A percentile compares a stretch with the other conserved stretches of the same genome.
These are phyloP conservation scores for Triadica sebifera DNA, from an alignment of 345 rosid species.

Conservation along the genomic window DNA sequence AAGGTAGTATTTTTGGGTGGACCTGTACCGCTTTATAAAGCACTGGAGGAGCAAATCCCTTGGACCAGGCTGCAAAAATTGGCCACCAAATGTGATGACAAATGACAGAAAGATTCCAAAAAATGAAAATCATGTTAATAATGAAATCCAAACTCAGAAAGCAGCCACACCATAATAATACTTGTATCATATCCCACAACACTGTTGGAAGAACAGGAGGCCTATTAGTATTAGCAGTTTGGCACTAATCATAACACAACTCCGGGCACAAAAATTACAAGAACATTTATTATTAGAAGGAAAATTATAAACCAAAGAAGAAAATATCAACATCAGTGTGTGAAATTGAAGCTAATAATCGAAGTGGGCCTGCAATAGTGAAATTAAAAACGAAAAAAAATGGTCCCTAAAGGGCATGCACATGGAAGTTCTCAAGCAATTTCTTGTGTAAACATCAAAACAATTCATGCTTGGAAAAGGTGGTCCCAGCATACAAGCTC, in stretches of 20 bases:
- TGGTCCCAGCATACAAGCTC: neutral
- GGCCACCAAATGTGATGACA: neutral
- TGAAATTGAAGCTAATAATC: neutral
- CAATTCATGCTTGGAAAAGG: neutral
- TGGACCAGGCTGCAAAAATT: slow-evolving; percentile 32
- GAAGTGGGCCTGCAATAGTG: slow-evolving; percentile 11
- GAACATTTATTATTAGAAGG: neutral
- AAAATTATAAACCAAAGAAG: neutral
- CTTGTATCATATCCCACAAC: neutral
- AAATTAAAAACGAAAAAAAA: neutral
- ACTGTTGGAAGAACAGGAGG: neutral
- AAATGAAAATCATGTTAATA: neutral
- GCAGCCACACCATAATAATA: neutral
- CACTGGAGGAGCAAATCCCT: slow-evolving; percentile 32
- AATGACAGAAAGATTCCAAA: slow-evolving; percentile 8
- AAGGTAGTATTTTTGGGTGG: slow-evolving; percentile 29
- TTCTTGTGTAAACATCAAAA: slow-evolving; percentile 4
- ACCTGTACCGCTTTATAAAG: slow-evolving; percentile 35
- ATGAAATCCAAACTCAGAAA: slow-evolving; percentile 12
- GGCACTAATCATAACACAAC: neutral
- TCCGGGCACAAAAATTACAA: neutral
- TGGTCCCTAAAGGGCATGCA: slow-evolving; percentile 20
- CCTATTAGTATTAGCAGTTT: neutral
- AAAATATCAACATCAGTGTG: neutral
- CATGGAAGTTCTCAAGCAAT: neutral